A percentile compares a stretch with the other conserved stretches of the same genome.
These are phyloP conservation scores for Corrigiola litoralis DNA, from an alignment of 179 eudicot species.

Conservation along the genomic window DNA sequence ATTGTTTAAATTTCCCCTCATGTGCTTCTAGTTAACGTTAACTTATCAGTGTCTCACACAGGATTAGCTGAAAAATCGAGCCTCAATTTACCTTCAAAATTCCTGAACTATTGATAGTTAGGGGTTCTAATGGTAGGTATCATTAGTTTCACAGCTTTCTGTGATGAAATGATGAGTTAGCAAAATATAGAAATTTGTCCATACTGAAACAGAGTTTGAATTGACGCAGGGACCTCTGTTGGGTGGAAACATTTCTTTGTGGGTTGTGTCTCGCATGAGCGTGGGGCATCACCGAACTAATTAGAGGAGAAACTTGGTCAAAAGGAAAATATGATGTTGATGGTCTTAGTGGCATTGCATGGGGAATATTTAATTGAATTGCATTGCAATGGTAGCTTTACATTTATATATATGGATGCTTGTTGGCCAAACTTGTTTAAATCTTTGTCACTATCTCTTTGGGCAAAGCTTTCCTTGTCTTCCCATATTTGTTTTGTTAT, in stretches of 20 bases:
- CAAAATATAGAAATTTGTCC: background rate
- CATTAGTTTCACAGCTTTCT: no score
- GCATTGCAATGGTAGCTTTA: conserved; percentile 1
- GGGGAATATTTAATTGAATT: conserved; percentile 2
- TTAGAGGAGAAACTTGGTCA: conserved; percentile 14
- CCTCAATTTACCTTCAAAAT: no score
- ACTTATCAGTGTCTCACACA: no score
- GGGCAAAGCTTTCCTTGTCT: background rate
- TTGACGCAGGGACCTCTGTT: background rate
- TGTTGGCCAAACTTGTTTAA: conserved; percentile 14
- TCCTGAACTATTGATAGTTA: no score
- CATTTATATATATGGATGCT: background rate
- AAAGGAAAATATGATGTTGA: conserved; percentile 22
- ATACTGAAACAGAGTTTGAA: background rate
- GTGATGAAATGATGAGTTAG: no score
- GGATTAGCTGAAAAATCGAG: no score
- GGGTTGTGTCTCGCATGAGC: conserved; percentile 17
- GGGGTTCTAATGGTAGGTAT: no score
- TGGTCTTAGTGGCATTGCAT: conserved; percentile 13
- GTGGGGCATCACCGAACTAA: conserved; percentile 17
- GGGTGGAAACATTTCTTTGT: conserved; percentile 16
- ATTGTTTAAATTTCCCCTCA: no score
- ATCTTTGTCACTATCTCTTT: background rate
- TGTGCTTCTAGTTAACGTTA: no score
- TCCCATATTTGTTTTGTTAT: background rate